Evolutionary conservation across 176 grass and related monocot genomes (phyloP).

Genomic region (Oryza meyeriana): DNA sequence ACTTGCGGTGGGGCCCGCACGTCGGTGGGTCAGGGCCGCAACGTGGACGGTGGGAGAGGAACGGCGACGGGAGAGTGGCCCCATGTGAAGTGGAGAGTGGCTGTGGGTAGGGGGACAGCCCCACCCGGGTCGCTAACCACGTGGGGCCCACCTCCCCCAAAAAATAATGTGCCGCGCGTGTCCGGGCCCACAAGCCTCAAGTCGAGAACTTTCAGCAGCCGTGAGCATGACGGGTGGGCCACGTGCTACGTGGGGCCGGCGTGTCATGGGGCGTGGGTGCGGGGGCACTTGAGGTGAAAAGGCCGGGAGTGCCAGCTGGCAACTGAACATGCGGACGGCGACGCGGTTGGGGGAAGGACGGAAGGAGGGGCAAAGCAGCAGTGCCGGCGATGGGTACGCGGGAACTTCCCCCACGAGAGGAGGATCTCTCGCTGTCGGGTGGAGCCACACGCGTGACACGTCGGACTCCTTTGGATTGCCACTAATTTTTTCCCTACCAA

Average conservation of each 20-base stretch:
- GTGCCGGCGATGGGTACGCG: constrained; percentile 2
- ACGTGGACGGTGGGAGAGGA: background rate
- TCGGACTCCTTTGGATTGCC: too few species aligned
- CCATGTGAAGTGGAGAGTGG: constrained; percentile 22
- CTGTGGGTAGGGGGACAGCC: constrained; percentile 28
- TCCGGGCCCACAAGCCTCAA: too few species aligned
- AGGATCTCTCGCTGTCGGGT: too few species aligned
- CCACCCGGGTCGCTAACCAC: background rate
- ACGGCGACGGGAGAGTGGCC: background rate
- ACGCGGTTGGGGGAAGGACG: constrained; percentile 26
- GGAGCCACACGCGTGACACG: too few species aligned
- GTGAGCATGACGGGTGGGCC: background rate
- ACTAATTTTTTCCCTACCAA: too few species aligned
- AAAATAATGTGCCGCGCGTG: background rate
- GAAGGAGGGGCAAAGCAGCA: background rate
- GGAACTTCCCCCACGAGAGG: background rate
- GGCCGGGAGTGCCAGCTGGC: background rate
- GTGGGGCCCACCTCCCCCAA: background rate
- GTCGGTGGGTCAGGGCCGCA: background rate
- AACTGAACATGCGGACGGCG: background rate
- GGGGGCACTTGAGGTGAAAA: too few species aligned
- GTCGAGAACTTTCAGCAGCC: too few species aligned
- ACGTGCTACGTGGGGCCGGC: rapidly evolving
- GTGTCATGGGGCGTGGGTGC: background rate
- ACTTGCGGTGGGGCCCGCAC: rapidly evolving